Percentiles rank a stretch among this genome's conserved stretches.
These are phyloP conservation scores for Yamadazyma siamensis DNA, from an alignment of 1,139 yeast species.

Conservation along the genomic window DNA sequence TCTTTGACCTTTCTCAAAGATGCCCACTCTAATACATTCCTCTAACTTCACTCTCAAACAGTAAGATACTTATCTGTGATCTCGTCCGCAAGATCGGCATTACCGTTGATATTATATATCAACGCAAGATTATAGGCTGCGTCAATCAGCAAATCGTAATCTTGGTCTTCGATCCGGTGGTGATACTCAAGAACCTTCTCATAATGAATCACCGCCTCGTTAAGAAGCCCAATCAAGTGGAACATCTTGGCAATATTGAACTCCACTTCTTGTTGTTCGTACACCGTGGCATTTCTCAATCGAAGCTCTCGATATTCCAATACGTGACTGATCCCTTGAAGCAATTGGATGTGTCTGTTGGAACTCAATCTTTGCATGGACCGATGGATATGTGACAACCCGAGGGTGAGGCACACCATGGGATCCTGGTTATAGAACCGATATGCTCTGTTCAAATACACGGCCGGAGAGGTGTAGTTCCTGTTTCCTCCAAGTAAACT, in stretches of 20 bases:
- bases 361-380: slow-evolving; percentile 87
- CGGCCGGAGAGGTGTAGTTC: slow-evolving; percentile 76
- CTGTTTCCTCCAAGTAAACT: slow-evolving; percentile 78
- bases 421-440: slow-evolving; percentile 70
- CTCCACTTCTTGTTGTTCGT: slow-evolving; percentile 72
- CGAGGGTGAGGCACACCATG: slow-evolving; percentile 68
- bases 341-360: slow-evolving; percentile 79
- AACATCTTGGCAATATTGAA: slow-evolving; percentile 83
- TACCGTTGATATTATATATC: slow-evolving; percentile 76
- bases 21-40: slow-evolving; percentile 1
- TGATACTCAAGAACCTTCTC: slow-evolving; percentile 53
- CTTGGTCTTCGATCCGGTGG: slow-evolving; percentile 23
- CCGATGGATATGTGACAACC: slow-evolving; percentile 82
- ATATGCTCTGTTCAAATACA: slow-evolving; percentile 61
- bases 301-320: slow-evolving; percentile 62
- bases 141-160: slow-evolving; percentile 61
- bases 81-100: slow-evolving; percentile 56
- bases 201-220: slow-evolving; percentile 72
- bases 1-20: slow-evolving; percentile 1
- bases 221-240: slow-evolving; percentile 74
- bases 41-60: slow-evolving; percentile 14
- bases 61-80: slow-evolving; percentile 63
- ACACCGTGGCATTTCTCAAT: slow-evolving; percentile 36
- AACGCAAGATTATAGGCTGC: slow-evolving; percentile 83
- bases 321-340: slow-evolving; percentile 81